Percentiles rank a stretch among this genome's conserved stretches.
phyloP scores from a whole-genome alignment of 208 protist species.

The Leishmania major region DNA sequence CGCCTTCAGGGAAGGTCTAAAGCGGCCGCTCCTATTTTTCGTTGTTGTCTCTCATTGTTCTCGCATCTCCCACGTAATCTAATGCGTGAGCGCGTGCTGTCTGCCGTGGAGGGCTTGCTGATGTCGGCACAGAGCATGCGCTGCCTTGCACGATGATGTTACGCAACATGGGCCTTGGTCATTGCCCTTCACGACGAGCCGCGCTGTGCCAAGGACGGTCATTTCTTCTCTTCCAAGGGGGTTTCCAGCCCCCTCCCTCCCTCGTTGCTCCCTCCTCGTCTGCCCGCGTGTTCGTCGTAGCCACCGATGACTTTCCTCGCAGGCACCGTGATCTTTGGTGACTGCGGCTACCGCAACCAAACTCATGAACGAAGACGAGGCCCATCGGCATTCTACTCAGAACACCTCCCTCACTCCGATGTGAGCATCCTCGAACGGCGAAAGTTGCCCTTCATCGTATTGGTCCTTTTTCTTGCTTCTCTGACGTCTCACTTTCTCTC shows the following conservation, averaged over 20 bases:
- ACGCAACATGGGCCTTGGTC: not conserved
- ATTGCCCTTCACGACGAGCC: not conserved
- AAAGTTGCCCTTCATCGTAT: not conserved
- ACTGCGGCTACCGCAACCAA: not conserved
- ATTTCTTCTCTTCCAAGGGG: not conserved
- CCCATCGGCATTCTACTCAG: not conserved
- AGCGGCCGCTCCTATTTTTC: not conserved
- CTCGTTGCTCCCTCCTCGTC: not conserved
- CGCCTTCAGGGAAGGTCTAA: not conserved
- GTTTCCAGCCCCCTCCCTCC: not conserved
- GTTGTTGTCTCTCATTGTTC: not conserved
- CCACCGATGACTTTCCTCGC: not conserved
- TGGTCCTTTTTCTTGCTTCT: not conserved
- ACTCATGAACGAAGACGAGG: not conserved
- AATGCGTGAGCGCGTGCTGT: not conserved
- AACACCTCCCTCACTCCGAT: not conserved
- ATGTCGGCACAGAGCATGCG: not conserved
- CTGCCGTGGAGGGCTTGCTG: not conserved
- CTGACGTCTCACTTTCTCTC: not conserved
- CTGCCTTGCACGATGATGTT: conserved; percentile 13
- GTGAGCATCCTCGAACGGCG: not conserved
- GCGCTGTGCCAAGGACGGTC: not conserved
- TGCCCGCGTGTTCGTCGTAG: not conserved
- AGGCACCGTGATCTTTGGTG: not conserved
- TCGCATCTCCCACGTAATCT: not conserved